These are phyloP conservation scores for Fusarium pseudoanthophilum DNA, from an alignment of 2,329 filamentous ascomycete species.

Conservation along the genomic window DNA sequence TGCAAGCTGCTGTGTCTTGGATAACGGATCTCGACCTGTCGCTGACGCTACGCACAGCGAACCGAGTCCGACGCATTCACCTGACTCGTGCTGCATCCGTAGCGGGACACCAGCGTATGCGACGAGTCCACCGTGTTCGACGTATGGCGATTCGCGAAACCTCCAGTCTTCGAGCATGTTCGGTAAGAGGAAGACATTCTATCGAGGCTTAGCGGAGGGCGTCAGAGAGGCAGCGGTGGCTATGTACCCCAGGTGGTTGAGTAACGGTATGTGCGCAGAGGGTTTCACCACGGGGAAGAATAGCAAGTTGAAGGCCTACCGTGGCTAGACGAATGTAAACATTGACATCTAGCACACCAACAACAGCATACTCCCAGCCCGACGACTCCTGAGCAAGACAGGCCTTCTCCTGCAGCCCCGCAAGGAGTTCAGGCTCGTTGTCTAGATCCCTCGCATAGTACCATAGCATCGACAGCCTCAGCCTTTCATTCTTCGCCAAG, in stretches of 20 bases:
- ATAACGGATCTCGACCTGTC: constrained; percentile 47
- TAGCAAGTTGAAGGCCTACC: constrained; percentile 53
- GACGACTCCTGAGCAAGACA: constrained; percentile 53
- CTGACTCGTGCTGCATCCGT: constrained; percentile 52
- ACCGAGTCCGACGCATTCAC: constrained; percentile 53
- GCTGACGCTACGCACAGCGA: constrained; percentile 57
- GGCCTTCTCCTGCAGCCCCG: constrained; percentile 55
- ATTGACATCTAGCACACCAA: constrained; percentile 56
- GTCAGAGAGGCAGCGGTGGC: background rate
- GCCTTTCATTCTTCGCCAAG: constrained; percentile 45
- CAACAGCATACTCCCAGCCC: constrained; percentile 59
- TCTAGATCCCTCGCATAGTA: constrained; percentile 56
- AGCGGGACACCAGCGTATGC: constrained; percentile 56
- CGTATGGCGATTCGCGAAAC: constrained; percentile 54
- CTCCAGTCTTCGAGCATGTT: constrained; percentile 58
- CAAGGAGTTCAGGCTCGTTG: constrained; percentile 54
- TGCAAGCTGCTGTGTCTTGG: constrained; percentile 42
- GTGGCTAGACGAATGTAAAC: constrained; percentile 56
- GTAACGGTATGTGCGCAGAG: constrained; percentile 58
- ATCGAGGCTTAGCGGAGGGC: background rate
- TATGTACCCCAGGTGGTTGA: constrained; percentile 46
- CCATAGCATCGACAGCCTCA: constrained; percentile 52
- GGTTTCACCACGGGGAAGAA: constrained; percentile 57
- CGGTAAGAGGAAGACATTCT: constrained; percentile 54
- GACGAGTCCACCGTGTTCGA: constrained; percentile 52